A percentile compares a stretch with the other conserved stretches of the same genome.
These are phyloP conservation scores for Psophocarpus tetragonolobus DNA, from an alignment of 306 rosid genomes.

Conservation along the genomic window DNA sequence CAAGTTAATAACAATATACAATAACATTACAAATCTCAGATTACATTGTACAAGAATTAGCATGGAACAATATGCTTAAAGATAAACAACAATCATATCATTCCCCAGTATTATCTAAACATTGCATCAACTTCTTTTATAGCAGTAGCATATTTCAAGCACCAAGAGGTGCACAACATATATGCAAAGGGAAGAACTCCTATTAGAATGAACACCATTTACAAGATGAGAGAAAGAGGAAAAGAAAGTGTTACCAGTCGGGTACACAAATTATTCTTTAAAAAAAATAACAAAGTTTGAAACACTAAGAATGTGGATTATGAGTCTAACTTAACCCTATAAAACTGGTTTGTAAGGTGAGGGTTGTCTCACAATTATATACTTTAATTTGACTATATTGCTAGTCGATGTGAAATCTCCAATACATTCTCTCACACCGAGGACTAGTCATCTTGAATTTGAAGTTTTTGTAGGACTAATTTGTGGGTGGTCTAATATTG, in stretches of 20 bases:
- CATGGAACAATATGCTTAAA: conserved; percentile 4
- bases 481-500: too few relatives aligned
- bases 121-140: neutral
- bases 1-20: neutral
- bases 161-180: neutral
- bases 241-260: neutral
- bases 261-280: neutral
- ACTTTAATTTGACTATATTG: too few relatives aligned
- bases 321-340: too few relatives aligned
- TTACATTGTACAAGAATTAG: neutral
- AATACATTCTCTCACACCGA: too few relatives aligned
- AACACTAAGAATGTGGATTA: too few relatives aligned
- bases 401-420: too few relatives aligned
- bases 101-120: conserved; percentile 8
- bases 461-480: too few relatives aligned
- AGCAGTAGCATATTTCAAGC: neutral
- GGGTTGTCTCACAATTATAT: too few relatives aligned
- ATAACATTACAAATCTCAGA: neutral
- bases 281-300: neutral
- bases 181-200: neutral
- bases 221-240: neutral
- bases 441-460: too few relatives aligned
- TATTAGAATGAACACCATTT: neutral
- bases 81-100: conserved; percentile 20
- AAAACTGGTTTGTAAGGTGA: too few relatives aligned